A percentile compares a stretch with the other conserved stretches of the same genome.
phyloP scores from a whole-genome alignment of 495 filamentous ascomycete genomes.

The Hypoxylon intermedium region DNA sequence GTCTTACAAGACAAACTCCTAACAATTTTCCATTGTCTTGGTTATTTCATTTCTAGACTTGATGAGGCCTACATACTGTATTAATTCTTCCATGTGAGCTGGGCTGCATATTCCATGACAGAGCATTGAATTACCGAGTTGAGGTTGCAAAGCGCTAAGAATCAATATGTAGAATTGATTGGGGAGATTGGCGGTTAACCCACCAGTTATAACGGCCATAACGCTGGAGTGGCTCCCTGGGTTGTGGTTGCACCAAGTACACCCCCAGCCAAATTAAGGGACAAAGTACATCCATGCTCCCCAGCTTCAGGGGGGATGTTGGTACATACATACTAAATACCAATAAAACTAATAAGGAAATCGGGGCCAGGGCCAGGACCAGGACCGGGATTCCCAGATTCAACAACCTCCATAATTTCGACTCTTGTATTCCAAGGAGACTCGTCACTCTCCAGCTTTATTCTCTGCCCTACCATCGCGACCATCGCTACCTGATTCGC shows the following conservation, averaged over 20 bases:
- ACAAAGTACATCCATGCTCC: conserved; percentile 10
- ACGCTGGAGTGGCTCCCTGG: conserved; percentile 18
- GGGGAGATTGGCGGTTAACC: conserved; percentile 34
- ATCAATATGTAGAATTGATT: conserved; percentile 11
- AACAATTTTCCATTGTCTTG: not conserved
- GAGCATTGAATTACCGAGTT: too few species aligned
- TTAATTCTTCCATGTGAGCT: too few species aligned
- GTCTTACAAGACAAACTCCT: not conserved
- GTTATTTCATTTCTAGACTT: not conserved
- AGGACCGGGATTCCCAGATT: conserved; percentile 24
- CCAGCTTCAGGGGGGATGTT: conserved; percentile 23
- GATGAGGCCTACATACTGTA: not conserved
- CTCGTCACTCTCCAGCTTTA: too few species aligned
- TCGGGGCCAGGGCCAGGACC: conserved; percentile 14
- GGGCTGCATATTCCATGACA: too few species aligned
- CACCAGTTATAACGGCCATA: conserved; percentile 33
- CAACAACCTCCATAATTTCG: conserved; percentile 28
- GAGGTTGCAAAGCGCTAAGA: not conserved
- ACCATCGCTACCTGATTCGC: not conserved
- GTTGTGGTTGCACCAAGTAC: conserved; percentile 15
- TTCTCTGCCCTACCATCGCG: conserved; percentile 9
- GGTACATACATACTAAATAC: too few species aligned
- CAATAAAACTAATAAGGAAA: conserved; percentile 35
- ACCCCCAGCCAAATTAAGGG: conserved; percentile 1
- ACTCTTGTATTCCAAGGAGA: not conserved